These are phyloP conservation scores for Hanseniaspora vineae DNA, from an alignment of 805 yeast genomes.

Conservation along the genomic window DNA sequence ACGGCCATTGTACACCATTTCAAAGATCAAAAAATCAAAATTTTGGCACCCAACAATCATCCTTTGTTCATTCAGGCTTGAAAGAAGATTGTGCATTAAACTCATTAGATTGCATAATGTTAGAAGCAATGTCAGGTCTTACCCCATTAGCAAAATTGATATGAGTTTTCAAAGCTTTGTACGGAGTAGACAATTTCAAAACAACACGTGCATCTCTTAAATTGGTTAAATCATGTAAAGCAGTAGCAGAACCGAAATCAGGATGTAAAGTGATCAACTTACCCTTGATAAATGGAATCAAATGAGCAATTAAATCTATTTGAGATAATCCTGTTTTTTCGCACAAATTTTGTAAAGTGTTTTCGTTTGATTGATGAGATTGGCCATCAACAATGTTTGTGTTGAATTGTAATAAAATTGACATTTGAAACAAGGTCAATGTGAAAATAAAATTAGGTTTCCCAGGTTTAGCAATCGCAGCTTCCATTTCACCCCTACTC, in stretches of 20 bases:
- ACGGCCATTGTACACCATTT: no score
- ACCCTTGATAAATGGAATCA: slow-evolving; percentile 67
- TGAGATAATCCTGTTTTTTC: slow-evolving; percentile 56
- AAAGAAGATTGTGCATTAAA: neutral
- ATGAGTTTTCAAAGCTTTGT: slow-evolving; percentile 70
- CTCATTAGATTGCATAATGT: neutral
- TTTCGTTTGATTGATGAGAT: slow-evolving; percentile 6
- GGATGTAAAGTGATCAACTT: slow-evolving; percentile 61
- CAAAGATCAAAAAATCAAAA: no score
- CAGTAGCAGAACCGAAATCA: slow-evolving; percentile 14
- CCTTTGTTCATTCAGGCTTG: no score
- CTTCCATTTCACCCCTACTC: slow-evolving; percentile 83
- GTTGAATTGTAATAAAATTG: slow-evolving; percentile 77
- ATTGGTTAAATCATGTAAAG: slow-evolving; percentile 37
- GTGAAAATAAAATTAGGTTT: slow-evolving; percentile 71
- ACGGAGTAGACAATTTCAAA: slow-evolving; percentile 57
- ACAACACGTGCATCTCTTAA: slow-evolving; percentile 24
- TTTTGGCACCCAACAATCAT: no score
- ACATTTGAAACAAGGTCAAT: slow-evolving; percentile 76
- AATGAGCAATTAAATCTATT: slow-evolving; percentile 59
- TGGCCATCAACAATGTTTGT: slow-evolving; percentile 27
- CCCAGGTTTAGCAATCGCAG: slow-evolving; percentile 69
- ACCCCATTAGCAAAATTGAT: slow-evolving; percentile 63
- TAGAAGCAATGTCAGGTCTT: slow-evolving; percentile 24
- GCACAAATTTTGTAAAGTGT: slow-evolving; percentile 43